These are phyloP conservation scores for Crucibulum parvulum DNA, from an alignment of 1,284 basidiomycete genomes.

Conservation along the genomic window DNA sequence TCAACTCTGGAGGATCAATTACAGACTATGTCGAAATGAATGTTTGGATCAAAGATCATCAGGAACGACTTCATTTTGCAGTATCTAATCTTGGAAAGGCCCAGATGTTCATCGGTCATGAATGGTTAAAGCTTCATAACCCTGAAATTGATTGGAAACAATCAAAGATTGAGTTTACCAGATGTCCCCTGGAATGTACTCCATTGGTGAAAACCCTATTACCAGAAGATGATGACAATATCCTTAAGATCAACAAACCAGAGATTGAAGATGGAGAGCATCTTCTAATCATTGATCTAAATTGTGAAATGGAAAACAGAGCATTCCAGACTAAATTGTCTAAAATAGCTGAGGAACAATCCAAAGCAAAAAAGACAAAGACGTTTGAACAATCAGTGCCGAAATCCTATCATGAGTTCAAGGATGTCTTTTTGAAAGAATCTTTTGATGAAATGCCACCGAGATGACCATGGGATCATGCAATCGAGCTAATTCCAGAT, in stretches of 20 bases:
- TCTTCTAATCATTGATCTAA: not conserved
- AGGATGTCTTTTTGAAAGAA: constrained; percentile 21
- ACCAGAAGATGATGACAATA: too few species aligned
- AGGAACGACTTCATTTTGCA: not conserved
- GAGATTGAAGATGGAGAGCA: constrained; percentile 3
- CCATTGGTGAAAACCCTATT: too few species aligned
- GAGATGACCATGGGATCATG: constrained; percentile 30
- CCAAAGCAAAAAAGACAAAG: not conserved
- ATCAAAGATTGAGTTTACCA: not conserved
- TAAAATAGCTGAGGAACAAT: not conserved
- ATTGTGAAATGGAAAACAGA: not conserved
- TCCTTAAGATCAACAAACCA: too few species aligned
- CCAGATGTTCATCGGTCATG: not conserved
- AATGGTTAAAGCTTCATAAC: not conserved
- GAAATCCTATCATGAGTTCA: constrained; percentile 14
- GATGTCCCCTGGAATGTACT: not conserved
- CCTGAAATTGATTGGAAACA: not conserved
- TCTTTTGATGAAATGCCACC: constrained; percentile 26
- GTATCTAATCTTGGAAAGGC: not conserved
- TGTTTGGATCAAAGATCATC: not conserved
- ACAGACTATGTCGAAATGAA: too few species aligned
- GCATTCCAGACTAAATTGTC: not conserved
- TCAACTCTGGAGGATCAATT: too few species aligned
- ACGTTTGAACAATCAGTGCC: constrained; percentile 1
- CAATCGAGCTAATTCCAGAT: constrained; percentile 29